Base-by-base conservation (phyloP, 495 filamentous ascomycete genomes). In the Arthonia radiata region DNA sequence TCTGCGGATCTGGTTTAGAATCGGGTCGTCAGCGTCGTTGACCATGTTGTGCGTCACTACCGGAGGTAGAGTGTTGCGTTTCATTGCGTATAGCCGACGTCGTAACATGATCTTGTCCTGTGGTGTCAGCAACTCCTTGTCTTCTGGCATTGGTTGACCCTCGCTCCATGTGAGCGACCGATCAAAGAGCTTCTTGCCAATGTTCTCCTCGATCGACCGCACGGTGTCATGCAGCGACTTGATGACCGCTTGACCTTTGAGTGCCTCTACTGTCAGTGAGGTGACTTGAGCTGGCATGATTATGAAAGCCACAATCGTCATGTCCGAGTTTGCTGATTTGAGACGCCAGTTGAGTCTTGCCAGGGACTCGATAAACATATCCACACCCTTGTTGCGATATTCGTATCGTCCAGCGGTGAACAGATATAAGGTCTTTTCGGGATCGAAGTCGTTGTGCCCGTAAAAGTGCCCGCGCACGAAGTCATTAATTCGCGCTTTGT, bases 11-110 rank as follows among this genome's bases (percentile, higher is more conserved):
- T 97, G 86, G 54, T 92, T 92, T 31, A 97, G 50, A 37, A 97
- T 80, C 15, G 83, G 86, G 37, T 97, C 86, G 26, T 92, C 83
- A 10, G 54, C 42, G 48, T 97, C 86, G 39, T 92, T 90, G 38
- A 71, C 52, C 86, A 97, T 97, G 56, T 97, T 97, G 57, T 97
- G 86, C n/a, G 86, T 97, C 15, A 97, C 86, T 38, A 97, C 89
- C 5, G 86, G 86, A 1, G 86, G 86, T 5, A 94, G 63, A 16
- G 56, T 57, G 42, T 82, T 63, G 24, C 86, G 62, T 52, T 94
- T 97, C 78, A 94, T 89, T 27, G 81, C 86, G 38, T 86, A 97
- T 15, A 97, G 57, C 26, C 86, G 64, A 32, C 86, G 69, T 19
- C 89, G 74, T 25, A 97, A 59, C 49, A 97, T 72, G 27, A 97